phyloP scores from a whole-genome alignment of 2,329 filamentous ascomycete genomes.

The Xylaria sp. region DNA sequence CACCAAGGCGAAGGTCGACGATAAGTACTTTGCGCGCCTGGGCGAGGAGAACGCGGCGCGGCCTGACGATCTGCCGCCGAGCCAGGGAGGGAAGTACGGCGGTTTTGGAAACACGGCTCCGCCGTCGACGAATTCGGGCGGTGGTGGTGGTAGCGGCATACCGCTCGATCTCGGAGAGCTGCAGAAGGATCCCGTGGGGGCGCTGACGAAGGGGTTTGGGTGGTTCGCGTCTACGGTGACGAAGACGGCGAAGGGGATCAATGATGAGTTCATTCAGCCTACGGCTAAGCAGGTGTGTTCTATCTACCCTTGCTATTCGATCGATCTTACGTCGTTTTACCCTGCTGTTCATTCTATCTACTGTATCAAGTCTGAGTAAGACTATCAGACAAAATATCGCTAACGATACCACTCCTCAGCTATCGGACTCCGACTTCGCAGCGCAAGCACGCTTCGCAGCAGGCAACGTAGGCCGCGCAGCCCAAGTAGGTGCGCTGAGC shows the following conservation, averaged over 20 bases:
- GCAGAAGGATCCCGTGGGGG: constrained; percentile 88
- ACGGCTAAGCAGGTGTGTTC: constrained; percentile 82
- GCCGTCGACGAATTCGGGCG: constrained; percentile 59
- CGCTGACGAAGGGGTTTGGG: constrained; percentile 90
- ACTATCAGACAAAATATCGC: neutral
- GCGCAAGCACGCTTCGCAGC: constrained; percentile 71
- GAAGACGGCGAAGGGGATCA: constrained; percentile 91
- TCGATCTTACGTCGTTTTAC: neutral
- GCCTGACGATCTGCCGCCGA: constrained; percentile 80
- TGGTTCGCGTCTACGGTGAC: constrained; percentile 91
- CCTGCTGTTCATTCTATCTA: neutral
- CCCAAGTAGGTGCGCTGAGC: constrained; percentile 75
- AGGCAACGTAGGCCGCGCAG: constrained; percentile 73
- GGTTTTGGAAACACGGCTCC: constrained; percentile 87
- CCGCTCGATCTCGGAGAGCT: constrained; percentile 82
- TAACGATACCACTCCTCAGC: constrained; percentile 57
- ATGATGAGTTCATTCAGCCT: constrained; percentile 91
- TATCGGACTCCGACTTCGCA: constrained; percentile 83
- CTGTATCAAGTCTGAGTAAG: too few relatives aligned
- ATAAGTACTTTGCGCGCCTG: constrained; percentile 89
- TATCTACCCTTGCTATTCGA: constrained; percentile 18
- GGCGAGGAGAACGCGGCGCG: constrained; percentile 84
- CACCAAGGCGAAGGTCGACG: constrained; percentile 74
- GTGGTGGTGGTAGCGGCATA: constrained; percentile 56
- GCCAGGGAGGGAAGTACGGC: constrained; percentile 89